Evolutionary conservation across 1,284 basidiomycete species (phyloP), one percentile per base, ranked within the genome.

Genomic region (Prillingera fragicola): DNA sequence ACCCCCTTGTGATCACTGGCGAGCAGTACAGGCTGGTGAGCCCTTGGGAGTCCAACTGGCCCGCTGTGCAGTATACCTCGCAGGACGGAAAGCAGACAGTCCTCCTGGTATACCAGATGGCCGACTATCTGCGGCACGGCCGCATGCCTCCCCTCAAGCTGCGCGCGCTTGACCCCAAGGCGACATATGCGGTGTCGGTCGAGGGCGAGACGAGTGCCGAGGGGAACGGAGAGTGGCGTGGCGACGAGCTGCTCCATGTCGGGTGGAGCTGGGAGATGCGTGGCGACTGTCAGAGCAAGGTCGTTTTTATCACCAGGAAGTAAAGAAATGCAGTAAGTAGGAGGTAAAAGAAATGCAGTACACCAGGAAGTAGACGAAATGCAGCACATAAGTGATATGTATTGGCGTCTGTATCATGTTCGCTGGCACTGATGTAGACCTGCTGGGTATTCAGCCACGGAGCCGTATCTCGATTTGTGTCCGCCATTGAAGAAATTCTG

Each of bases 11-110:
- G 10, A 39, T 61, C 38, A 21, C 40, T 9, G 63, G 61, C 8
- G 58, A 62, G 29, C 43, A 51, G 38, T 63, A 56, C 39, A 42
- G 58, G 19, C 45, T 65, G 4, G 41, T 51, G 3, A 21, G 22
- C 3, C 57, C 59, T 0, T 36, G 41, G 8, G 43, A 54, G 21
- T 46, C 43, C 25, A 60, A 62, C 39, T 59, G 47, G 45, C 63
- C 63, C 8, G 57, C 59, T 2, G 60, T 38, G n/a, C 37, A 46
- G 18, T 65, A 52, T 38, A 22, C 45, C 9, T 3, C 24, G 13
- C 31, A 49, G 19, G 37, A 45, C 8, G 31, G 37, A n/a, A 45
- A 43, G 25, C 32, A 38, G 2, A 28, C 27, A 2, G 31, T 43
- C 9, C 48, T 52, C 3, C 54, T 65, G 14, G 39, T 27, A 9